phyloP scores from a whole-genome alignment of 441 rosid genomes.

The Syzygium syzygioides region DNA sequence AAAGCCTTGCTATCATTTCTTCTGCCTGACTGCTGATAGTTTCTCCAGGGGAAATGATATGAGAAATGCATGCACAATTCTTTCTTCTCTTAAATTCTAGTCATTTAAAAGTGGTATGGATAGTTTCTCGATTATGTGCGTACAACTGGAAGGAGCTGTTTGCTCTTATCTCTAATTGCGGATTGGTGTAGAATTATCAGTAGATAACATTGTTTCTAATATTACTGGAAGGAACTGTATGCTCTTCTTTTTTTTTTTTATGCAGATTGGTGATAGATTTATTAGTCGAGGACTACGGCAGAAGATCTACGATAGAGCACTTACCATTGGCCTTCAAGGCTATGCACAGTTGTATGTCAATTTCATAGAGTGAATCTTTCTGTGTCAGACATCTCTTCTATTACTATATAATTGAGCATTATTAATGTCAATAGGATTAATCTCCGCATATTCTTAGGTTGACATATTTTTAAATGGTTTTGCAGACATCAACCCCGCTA shows the following conservation, averaged over 20 bases:
- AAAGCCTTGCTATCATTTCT: background rate
- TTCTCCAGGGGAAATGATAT: background rate
- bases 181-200: background rate
- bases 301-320: constrained; percentile 69
- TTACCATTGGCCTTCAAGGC: constrained; percentile 81
- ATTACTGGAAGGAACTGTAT: background rate
- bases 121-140: background rate
- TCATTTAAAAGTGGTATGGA: background rate
- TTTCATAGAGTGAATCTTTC: background rate
- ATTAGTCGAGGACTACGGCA: constrained; percentile 64
- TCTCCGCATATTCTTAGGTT: background rate
- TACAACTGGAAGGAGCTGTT: background rate
- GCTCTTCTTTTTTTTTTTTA: background rate
- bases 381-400: background rate
- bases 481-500: constrained; percentile 76
- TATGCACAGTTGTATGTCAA: constrained; percentile 83
- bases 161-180: background rate
- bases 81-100: background rate
- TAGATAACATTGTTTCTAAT: background rate
- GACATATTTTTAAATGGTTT: constrained; percentile 14
- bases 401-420: background rate
- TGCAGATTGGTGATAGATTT: constrained; percentile 87
- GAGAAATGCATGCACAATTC: background rate
- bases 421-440: background rate
- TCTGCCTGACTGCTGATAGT: background rate